Evolutionary conservation across 2,329 filamentous ascomycete genomes (phyloP), one percentile per base, ranked within the genome.

Genomic region (Epicoccum sorghinum): DNA sequence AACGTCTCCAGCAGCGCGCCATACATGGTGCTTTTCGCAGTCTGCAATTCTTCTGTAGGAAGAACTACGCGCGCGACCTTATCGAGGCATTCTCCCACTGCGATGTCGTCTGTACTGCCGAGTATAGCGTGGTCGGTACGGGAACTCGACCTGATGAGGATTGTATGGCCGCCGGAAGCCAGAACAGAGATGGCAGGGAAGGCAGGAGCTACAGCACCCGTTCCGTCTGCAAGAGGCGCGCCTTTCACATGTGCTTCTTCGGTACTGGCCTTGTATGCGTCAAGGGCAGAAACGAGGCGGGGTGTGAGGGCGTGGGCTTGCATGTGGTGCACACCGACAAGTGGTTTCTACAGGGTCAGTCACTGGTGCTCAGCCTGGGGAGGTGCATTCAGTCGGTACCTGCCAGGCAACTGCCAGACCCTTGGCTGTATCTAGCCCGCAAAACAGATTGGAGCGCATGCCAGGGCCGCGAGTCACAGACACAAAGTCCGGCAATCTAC

Each of bases 251-350:
- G 18, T 18, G 32, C 25, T 4, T 10, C 4, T 24, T 24, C 18
- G 5, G 4, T 7, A n/a, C 7, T 41, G 23, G 47, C 7, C 7
- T 37, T 5, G 36, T 47, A 38, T 3, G 60, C 47, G 47, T 79
- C 70, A 55, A 93, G 75, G 4, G 89, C 89, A 29, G 80, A 77
- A 4, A 88, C 87, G 37, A 99, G 83, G 8, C 91, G 83, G 13
- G 93, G 90, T 14, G 95, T 98, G 58, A 99, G 78, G 14, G 95
- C 89, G 75, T 99, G 95, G 9, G 93, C 95, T 73, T 97, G 93
- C 95, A 99, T 98, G 75, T 99, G 95, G 73, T 99, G 90, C 1
- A 97, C 90, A 0, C 87, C 95, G 1, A 98, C 74, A 29, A 98
- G 78, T 3, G 93, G 93, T 33, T 92, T 83, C 69, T 72, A 38